Conservation (phyloP, 2,329 filamentous ascomycete genomes). For the Nakataea oryzae region DNA sequence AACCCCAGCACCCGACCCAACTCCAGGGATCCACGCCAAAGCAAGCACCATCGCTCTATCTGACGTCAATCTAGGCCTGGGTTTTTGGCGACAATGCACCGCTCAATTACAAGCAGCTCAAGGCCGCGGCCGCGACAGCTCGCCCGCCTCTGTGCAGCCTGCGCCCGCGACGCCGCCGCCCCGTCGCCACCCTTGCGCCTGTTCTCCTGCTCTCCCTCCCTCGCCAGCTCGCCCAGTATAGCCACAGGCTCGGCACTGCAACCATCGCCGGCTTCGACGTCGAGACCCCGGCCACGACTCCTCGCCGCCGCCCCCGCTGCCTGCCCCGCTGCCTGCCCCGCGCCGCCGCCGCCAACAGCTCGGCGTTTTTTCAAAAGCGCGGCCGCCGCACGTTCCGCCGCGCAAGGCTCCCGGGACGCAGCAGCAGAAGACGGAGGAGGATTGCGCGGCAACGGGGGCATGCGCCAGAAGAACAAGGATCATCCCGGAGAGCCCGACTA, state of each 20-base stretch:
- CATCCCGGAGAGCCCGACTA: conserved; percentile 22
- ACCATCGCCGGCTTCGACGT: not conserved
- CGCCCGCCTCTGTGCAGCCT: conserved; percentile 4
- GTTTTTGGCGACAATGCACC: not conserved
- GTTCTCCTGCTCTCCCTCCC: not conserved
- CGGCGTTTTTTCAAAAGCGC: not conserved
- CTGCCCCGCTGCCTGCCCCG: not conserved
- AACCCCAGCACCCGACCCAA: not conserved
- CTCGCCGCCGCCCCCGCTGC: not conserved
- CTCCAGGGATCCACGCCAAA: not conserved
- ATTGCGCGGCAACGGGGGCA: not conserved
- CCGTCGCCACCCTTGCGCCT: not conserved
- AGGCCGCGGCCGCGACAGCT: not conserved
- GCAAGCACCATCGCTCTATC: not conserved
- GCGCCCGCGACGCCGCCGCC: not conserved
- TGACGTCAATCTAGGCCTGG: too few species aligned
- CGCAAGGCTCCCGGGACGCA: conserved; percentile 14
- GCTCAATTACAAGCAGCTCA: not conserved
- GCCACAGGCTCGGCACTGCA: not conserved
- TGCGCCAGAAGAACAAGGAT: not conserved
- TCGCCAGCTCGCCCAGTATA: not conserved
- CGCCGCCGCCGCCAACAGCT: not conserved
- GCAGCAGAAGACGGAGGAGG: not conserved
- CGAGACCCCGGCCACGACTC: not conserved
- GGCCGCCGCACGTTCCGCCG: conserved; percentile 24